Conservation (phyloP, 192 early-diverging fungal species). For the Entophlyctis luteolus region DNA sequence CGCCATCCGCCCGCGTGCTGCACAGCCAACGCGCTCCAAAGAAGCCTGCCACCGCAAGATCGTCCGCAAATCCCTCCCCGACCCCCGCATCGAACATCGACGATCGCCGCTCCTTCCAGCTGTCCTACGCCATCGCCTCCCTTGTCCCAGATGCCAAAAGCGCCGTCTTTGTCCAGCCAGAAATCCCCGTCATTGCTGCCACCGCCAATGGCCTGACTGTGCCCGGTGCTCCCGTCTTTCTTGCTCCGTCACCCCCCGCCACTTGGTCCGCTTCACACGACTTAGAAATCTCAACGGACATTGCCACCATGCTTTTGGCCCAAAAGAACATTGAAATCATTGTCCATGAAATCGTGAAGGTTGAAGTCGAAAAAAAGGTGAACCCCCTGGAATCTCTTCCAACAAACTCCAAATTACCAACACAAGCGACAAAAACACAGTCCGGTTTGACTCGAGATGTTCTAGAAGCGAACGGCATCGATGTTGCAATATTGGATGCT, state of each 20-base stretch:
- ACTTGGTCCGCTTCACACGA: background rate
- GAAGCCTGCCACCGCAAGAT: no score
- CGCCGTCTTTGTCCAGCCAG: background rate
- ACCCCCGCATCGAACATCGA: constrained; percentile 1
- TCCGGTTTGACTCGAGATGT: constrained; percentile 10
- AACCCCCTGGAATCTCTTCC: no score
- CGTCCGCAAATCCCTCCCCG: no score
- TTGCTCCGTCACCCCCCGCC: background rate
- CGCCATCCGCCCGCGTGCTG: no score
- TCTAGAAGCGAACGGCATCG: background rate
- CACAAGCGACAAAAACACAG: no score
- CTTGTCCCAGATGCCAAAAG: constrained; percentile 1
- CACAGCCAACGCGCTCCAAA: no score
- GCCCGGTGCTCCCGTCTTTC: background rate
- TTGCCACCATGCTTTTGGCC: background rate
- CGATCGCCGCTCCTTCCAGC: background rate
- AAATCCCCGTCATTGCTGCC: background rate
- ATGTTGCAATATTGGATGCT: background rate
- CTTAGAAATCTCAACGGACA: background rate
- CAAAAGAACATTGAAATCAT: background rate
- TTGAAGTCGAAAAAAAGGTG: constrained; percentile 19
- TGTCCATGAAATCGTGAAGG: constrained; percentile 2
- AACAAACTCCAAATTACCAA: no score
- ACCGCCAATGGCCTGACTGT: background rate
- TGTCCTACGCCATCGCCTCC: background rate